phyloP scores from a whole-genome alignment of 1,284 basidiomycete species.

The Lentinula novae-zelandiae region DNA sequence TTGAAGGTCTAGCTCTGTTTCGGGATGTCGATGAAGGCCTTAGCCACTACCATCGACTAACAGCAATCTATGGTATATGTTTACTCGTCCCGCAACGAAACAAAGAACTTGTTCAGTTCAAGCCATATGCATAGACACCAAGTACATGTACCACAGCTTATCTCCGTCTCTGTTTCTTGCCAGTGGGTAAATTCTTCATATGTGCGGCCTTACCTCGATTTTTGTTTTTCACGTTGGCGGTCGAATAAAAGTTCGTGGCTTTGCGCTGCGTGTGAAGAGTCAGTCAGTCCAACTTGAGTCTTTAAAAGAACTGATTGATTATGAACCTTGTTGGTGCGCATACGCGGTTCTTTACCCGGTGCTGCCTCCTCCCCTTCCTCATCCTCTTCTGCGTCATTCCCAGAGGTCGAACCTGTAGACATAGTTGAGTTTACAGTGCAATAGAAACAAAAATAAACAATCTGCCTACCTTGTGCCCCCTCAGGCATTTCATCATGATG shows the following conservation, averaged over 20 bases:
- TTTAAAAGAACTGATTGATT: neutral
- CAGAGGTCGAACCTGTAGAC: conserved; percentile 15
- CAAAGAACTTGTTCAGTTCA: no score
- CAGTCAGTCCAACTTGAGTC: conserved; percentile 5
- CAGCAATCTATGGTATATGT: no score
- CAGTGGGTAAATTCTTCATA: conserved; percentile 47
- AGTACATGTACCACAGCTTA: no score
- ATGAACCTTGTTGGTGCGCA: conserved; percentile 84
- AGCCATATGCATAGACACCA: no score
- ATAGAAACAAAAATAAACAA: conserved; percentile 3
- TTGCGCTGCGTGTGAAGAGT: conserved; percentile 55
- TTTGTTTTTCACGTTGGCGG: conserved; percentile 87
- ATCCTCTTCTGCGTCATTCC: conserved; percentile 33
- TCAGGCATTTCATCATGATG: conserved; percentile 12
- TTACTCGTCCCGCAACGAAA: no score
- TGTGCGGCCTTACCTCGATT: conserved; percentile 62
- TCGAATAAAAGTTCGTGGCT: conserved; percentile 88
- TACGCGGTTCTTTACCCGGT: conserved; percentile 63
- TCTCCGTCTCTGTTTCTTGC: conserved; percentile 31
- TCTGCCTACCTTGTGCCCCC: conserved; percentile 23
- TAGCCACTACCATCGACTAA: no score
- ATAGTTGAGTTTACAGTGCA: neutral
- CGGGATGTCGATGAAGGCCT: no score
- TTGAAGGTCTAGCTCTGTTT: neutral
- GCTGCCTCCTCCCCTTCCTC: conserved; percentile 19